Conservation (phyloP, 2,329 filamentous ascomycete species). For the Penicillium sclerotiorum region DNA sequence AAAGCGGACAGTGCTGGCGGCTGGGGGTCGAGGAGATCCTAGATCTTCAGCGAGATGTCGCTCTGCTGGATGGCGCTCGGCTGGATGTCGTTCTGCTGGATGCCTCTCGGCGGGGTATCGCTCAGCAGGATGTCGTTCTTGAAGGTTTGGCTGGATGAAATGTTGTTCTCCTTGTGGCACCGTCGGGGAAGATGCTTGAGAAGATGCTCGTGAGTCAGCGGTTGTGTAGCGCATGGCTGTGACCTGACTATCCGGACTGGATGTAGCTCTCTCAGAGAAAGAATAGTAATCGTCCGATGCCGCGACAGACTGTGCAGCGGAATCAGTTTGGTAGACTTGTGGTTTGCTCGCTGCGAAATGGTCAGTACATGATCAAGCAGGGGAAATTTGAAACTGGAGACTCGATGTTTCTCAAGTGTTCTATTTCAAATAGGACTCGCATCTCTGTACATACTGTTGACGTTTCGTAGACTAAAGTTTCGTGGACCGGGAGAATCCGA, state of each 20-base stretch:
- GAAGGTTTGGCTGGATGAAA: constrained; percentile 7
- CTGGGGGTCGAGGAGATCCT: constrained; percentile 22
- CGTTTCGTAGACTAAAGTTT: constrained; percentile 28
- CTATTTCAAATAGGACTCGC: constrained; percentile 4
- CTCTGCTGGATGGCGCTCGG: constrained; percentile 9
- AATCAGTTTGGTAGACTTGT: constrained; percentile 46
- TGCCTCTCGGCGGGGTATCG: no score
- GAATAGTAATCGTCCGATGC: constrained; percentile 55
- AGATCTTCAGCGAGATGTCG: constrained; percentile 9
- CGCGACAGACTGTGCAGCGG: constrained; percentile 50
- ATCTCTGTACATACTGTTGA: constrained; percentile 24
- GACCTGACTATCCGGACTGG: constrained; percentile 41
- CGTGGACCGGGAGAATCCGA: constrained; percentile 14
- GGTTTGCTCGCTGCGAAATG: constrained; percentile 44
- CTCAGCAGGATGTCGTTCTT: constrained; percentile 7
- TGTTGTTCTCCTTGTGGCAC: constrained; percentile 30
- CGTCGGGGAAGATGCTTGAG: constrained; percentile 32
- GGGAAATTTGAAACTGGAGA: background rate
- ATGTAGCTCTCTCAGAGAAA: constrained; percentile 42
- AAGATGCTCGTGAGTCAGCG: constrained; percentile 42
- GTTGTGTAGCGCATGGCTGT: constrained; percentile 48
- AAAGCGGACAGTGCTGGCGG: constrained; percentile 31
- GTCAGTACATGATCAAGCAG: constrained; percentile 18
- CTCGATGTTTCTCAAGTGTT: background rate
- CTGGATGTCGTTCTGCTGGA: constrained; percentile 7